Base-by-base conservation (phyloP, 78 protist genomes). In the Paratrimastix pyriformis region DNA sequence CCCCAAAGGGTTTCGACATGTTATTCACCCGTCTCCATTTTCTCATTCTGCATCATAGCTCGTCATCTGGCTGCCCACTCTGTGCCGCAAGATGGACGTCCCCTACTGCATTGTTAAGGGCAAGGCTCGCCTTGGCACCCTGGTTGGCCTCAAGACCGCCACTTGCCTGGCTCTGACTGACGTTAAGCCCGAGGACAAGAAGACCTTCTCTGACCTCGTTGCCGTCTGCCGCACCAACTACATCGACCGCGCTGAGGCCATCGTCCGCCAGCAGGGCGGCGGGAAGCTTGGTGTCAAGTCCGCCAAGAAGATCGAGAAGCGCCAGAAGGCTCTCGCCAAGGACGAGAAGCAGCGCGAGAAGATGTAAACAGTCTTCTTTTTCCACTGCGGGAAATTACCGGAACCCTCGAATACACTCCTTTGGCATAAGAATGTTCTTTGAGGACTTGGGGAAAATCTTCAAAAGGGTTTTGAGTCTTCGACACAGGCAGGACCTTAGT, bases 31-130 rank as follows among this genome's bases (percentile, higher is more conserved):
- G 38, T 59, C 30, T 11, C 58, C 58, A 18, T 26, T 50, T 50
- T 8, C 58, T 5, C 5, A 21, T 55, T 55, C 65, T 32, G 3
- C 45, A 39, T 5, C 43, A 11, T 72, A 92, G 90, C 55, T 97
- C 43, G 98, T 94, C 57, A 52, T 93, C 64, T 94, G 91, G 92
- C 80, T 97, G 30, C 99, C 99, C 54, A 83, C 98, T 29, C 90
- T 97, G 59, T 97, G 99, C 94, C 77, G 88, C 78, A 85, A 92
- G 88, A 76, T 74, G 88, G 94, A 87, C 62, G 84, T 97, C 35
- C 99, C 99, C 29, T 97, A 90, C 91, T 72, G 86, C 87, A 93
- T 97, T 52, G 96, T 97, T 77, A 92, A 90, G 88, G 81, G 93
- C 81, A 94, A 97, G 92, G 52, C 96, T 7, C 86, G 96, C 66